Conservation (phyloP, 1,284 basidiomycete species). For the Irpex sp. region DNA sequence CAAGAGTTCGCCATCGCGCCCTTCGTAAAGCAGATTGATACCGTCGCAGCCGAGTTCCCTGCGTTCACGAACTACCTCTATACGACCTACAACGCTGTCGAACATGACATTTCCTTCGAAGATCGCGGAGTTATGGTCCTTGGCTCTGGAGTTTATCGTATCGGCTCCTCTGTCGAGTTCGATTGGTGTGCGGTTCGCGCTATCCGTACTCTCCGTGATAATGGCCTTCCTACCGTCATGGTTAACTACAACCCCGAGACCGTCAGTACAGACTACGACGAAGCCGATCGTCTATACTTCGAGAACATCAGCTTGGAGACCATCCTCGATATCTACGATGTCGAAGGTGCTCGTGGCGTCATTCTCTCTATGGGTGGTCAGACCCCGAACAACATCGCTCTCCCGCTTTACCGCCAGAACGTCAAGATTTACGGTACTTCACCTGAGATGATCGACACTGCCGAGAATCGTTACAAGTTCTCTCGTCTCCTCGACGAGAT, state of each 20-base stretch:
- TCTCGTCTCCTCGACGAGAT: slow-evolving; percentile 97
- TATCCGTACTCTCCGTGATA: slow-evolving; percentile 90
- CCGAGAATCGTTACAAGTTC: slow-evolving; percentile 99
- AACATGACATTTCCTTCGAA: slow-evolving; percentile 86
- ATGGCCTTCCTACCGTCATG: slow-evolving; percentile 97
- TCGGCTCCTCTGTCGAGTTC: slow-evolving; percentile 98
- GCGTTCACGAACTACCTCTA: slow-evolving; percentile 99
- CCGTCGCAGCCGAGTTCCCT: slow-evolving; percentile 97
- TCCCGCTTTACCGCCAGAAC: slow-evolving; percentile 90
- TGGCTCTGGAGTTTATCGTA: slow-evolving; percentile 97
- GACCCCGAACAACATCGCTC: slow-evolving; percentile 96
- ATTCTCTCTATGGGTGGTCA: slow-evolving; percentile 99
- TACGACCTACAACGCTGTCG: slow-evolving; percentile 93
- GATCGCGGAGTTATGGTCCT: slow-evolving; percentile 97
- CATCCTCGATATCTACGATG: slow-evolving; percentile 95
- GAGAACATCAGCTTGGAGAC: slow-evolving; percentile 98
- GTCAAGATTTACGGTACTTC: slow-evolving; percentile 98
- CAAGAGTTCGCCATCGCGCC: slow-evolving; percentile 82
- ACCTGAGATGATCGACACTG: slow-evolving; percentile 99
- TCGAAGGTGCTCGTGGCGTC: slow-evolving; percentile 84
- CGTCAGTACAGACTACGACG: slow-evolving; percentile 98
- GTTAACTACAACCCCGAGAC: slow-evolving; percentile 99
- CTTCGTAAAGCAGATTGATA: slow-evolving; percentile 98
- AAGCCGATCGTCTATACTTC: slow-evolving; percentile 97
- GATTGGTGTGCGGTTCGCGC: slow-evolving; percentile 99